Conservation (phyloP, 495 filamentous ascomycete species). For the Aspergillus avenaceus region DNA sequence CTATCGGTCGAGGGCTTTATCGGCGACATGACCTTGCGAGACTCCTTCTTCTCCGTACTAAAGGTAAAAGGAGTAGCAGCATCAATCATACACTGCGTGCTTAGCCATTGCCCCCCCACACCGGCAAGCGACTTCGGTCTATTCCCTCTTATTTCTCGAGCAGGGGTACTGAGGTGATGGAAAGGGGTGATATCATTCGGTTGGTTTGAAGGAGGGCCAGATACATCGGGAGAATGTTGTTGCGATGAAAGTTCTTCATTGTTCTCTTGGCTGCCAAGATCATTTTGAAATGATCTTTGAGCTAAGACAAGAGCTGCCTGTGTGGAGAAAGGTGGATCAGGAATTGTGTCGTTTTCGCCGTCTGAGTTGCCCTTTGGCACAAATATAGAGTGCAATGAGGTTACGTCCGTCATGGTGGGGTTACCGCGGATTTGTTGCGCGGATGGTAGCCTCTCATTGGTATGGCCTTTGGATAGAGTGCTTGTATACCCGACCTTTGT, state of each 20-base stretch:
- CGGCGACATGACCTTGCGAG: slow-evolving; percentile 8
- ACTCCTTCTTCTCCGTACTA: slow-evolving; percentile 38
- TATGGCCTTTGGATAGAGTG: slow-evolving; percentile 16
- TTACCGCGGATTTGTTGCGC: slow-evolving; percentile 30
- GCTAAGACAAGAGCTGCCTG: slow-evolving; percentile 47
- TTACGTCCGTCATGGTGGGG: slow-evolving; percentile 26
- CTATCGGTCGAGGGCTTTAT: slow-evolving; percentile 3
- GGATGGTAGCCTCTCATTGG: slow-evolving; percentile 35
- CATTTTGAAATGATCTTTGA: slow-evolving; percentile 45
- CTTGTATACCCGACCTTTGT: slow-evolving; percentile 1
- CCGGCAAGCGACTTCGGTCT: slow-evolving; percentile 6
- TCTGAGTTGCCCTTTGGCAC: slow-evolving; percentile 22
- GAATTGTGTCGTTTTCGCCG: slow-evolving; percentile 14
- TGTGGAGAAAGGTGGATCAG: slow-evolving; percentile 42
- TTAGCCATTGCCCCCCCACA: slow-evolving; percentile 29
- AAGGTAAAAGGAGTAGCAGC: slow-evolving; percentile 45
- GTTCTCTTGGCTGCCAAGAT: slow-evolving; percentile 32
- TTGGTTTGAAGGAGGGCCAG: slow-evolving; percentile 12
- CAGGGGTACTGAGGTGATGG: slow-evolving; percentile 15
- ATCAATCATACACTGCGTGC: slow-evolving; percentile 49
- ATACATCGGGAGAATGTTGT: slow-evolving; percentile 11
- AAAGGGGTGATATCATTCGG: slow-evolving; percentile 35
- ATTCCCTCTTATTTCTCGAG: slow-evolving; percentile 1
- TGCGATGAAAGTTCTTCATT: slow-evolving; percentile 12
- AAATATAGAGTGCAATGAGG: slow-evolving; percentile 37